These are phyloP conservation scores for Wickerhamomyces alni DNA, from an alignment of 805 yeast genomes.

Conservation along the genomic window DNA sequence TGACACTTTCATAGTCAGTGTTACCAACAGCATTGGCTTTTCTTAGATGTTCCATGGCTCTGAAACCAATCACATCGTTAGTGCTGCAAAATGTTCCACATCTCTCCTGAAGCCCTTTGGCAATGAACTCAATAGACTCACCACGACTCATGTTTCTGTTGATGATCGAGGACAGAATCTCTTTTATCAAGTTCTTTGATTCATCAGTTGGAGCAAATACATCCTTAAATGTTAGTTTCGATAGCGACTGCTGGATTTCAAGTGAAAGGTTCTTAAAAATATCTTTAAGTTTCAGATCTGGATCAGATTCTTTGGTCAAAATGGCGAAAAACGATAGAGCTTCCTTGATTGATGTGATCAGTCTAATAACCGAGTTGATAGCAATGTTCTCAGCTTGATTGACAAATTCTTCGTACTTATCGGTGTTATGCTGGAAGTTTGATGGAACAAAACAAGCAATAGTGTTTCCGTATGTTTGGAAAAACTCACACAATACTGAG, in stretches of 20 bases:
- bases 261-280: constrained; percentile 63
- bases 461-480: constrained; percentile 54
- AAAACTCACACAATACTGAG: constrained; percentile 62
- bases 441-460: constrained; percentile 61
- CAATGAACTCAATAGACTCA: constrained; percentile 87
- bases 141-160: constrained; percentile 86
- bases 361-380: constrained; percentile 66
- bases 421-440: constrained; percentile 33
- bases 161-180: constrained; percentile 81
- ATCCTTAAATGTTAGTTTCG: constrained; percentile 64
- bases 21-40: constrained; percentile 73
- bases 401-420: constrained; percentile 54
- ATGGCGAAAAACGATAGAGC: constrained; percentile 85
- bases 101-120: constrained; percentile 80
- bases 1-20: constrained; percentile 64
- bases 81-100: constrained; percentile 95
- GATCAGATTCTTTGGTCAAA: constrained; percentile 63
- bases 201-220: constrained; percentile 66
- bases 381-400: constrained; percentile 90
- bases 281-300: constrained; percentile 37
- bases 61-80: constrained; percentile 87
- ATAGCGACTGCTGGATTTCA: constrained; percentile 63
- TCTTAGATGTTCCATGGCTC: constrained; percentile 87
- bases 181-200: constrained; percentile 59
- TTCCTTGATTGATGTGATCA: constrained; percentile 76